Evolutionary conservation across 129 eudicot species (phyloP).

Genomic region (Artemisia argyi): DNA sequence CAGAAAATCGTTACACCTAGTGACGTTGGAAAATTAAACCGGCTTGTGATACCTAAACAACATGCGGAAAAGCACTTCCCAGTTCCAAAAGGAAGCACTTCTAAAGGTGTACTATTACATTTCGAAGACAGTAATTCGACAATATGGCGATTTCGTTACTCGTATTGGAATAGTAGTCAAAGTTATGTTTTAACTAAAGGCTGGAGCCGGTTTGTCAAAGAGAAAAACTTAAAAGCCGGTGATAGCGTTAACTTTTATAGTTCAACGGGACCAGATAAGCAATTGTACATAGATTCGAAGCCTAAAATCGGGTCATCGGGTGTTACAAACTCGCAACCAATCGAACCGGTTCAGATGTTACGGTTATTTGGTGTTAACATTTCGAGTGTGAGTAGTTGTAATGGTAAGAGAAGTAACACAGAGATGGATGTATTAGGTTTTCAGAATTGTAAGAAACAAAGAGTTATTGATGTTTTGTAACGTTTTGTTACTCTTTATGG

Average conservation of each 20-base stretch:
- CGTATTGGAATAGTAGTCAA: slow-evolving; percentile 92
- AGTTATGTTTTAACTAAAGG: slow-evolving; percentile 88
- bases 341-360: slow-evolving; percentile 53
- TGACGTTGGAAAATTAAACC: slow-evolving; percentile 86
- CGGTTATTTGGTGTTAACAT: slow-evolving; percentile 84
- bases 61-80: slow-evolving; percentile 93
- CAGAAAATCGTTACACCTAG: slow-evolving; percentile 81
- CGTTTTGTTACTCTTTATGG: slow-evolving; percentile 25
- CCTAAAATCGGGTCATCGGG: slow-evolving; percentile 30
- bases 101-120: slow-evolving; percentile 75
- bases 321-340: slow-evolving; percentile 4
- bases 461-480: slow-evolving; percentile 55
- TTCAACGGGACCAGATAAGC: slow-evolving; percentile 53
- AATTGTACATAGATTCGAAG: slow-evolving; percentile 71
- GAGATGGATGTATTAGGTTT: slow-evolving; percentile 57
- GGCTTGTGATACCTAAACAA: slow-evolving; percentile 88
- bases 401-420: slow-evolving; percentile 43
- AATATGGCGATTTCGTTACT: slow-evolving; percentile 87
- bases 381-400: slow-evolving; percentile 43
- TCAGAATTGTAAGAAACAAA: slow-evolving; percentile 63
- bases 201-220: slow-evolving; percentile 95
- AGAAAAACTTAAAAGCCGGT: slow-evolving; percentile 78
- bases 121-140: slow-evolving; percentile 66
- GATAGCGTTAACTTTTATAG: slow-evolving; percentile 66
- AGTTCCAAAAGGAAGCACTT: slow-evolving; percentile 41